Percentiles rank a stretch among this genome's conserved stretches.
These are phyloP conservation scores for Xylariomycetidae sp. DNA, from an alignment of 2,329 filamentous ascomycete genomes.

Conservation along the genomic window DNA sequence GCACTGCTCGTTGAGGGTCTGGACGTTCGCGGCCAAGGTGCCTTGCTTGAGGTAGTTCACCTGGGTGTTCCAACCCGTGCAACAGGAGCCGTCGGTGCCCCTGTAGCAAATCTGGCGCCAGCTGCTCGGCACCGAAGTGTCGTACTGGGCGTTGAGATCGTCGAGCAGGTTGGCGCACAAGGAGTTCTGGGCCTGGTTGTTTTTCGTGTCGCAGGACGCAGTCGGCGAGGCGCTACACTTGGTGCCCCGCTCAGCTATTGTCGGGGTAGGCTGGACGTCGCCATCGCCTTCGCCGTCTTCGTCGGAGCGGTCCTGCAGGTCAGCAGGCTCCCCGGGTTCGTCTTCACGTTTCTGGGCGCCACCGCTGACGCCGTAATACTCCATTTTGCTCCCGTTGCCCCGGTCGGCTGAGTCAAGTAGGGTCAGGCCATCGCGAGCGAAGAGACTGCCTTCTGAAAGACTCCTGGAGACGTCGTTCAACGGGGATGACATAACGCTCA, in stretches of 20 bases:
- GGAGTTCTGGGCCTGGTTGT: background rate
- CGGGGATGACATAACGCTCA: background rate
- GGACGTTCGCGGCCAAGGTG: background rate
- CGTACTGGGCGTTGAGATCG: background rate
- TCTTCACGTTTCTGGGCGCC: no score
- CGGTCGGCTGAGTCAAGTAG: background rate
- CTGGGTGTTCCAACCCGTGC: background rate
- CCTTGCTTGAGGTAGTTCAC: background rate
- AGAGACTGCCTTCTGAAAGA: background rate
- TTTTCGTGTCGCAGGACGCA: background rate
- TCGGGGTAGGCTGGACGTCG: background rate
- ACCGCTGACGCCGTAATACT: background rate
- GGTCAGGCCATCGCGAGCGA: background rate
- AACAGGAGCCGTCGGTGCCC: background rate
- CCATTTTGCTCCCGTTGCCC: background rate
- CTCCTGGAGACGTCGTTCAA: no score
- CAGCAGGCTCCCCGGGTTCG: no score
- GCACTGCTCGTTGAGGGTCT: background rate
- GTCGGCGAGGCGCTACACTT: background rate
- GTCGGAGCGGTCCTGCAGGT: background rate
- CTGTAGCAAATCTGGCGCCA: background rate
- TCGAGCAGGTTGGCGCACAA: background rate
- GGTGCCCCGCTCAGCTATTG: background rate
- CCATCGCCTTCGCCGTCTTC: background rate
- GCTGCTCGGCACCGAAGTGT: background rate